Evolutionary conservation across 2,329 filamentous ascomycete genomes (phyloP).

Genomic region (Hirsutella minnesotensis): DNA sequence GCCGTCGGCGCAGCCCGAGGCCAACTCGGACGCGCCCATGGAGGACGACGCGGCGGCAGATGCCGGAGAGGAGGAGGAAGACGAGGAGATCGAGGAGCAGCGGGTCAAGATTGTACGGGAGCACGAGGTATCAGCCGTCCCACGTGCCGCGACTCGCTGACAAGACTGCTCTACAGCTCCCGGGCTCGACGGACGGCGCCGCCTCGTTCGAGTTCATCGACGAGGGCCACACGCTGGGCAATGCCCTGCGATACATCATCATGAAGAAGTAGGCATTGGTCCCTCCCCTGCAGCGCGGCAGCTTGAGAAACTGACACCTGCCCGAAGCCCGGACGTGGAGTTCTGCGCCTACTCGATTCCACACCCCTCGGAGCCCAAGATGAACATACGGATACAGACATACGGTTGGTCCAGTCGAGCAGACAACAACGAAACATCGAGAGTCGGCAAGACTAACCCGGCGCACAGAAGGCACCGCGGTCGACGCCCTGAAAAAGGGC

Average conservation of each 20-base stretch:
- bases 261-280: constrained; percentile 81
- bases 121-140: neutral
- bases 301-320: constrained; percentile 8
- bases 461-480: constrained; percentile 59
- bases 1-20: constrained; percentile 22
- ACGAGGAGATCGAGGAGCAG: constrained; percentile 34
- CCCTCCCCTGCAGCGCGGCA: too few relatives aligned
- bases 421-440: neutral
- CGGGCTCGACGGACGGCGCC: constrained; percentile 73
- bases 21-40: constrained; percentile 22
- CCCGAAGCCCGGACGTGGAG: constrained; percentile 74
- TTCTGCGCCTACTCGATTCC: constrained; percentile 98
- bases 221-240: constrained; percentile 92
- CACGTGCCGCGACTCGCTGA: constrained; percentile 3
- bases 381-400: constrained; percentile 96
- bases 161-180: constrained; percentile 47
- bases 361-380: constrained; percentile 88
- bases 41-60: constrained; percentile 18
- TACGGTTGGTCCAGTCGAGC: constrained; percentile 52
- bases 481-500: constrained; percentile 82
- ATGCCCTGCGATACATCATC: constrained; percentile 86
- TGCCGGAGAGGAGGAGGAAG: constrained; percentile 28
- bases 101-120: constrained; percentile 51
- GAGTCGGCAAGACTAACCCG: neutral
- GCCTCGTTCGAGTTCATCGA: constrained; percentile 91